Evolutionary conservation across 2,329 filamentous ascomycete species (phyloP), one percentile per base, ranked within the genome.

Genomic region (Coniochaeta sp.): DNA sequence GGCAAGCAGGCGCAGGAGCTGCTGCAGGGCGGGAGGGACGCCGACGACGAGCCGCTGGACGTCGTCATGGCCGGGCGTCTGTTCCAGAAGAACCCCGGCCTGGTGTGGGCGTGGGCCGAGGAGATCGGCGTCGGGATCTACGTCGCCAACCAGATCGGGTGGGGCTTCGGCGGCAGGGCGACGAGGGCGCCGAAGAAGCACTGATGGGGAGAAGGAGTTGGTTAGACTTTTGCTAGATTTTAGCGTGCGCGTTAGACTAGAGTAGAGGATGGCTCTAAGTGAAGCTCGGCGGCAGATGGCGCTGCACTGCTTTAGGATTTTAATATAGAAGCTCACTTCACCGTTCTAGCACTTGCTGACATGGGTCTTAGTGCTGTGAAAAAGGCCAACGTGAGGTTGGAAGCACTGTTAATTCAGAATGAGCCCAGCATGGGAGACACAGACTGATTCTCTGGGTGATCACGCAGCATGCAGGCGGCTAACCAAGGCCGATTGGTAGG

Each of bases 31-130:
- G 54, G 54, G 2, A 56, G 38, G 54, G 54, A n/a, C 17, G 54
- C 30, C 8, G 34, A 36, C 9, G 54, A 77, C 14, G 71, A 74
- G 7, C 73, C 74, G 0, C 64, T 85, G 0, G 84, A 87, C 66
- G 71, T 80, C 0, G 73, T 80, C 6, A 72, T 78, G 30, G 76
- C 76, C 0, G 83, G 81, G 0, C 75, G 84, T 1, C 72, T 75
- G 72, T 86, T 87, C 65, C 82, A 81, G 70, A 82, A 84, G 72
- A 82, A 85, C 63, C 83, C 84, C 0, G 80, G 80, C 0, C 65
- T 86, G 19, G 81, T 85, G 0, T 83, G 79, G 74, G 65, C 71
- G 2, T 85, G 78, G 74, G 83, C 82, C 1, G 79, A 84, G 57
- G 82, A 86, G 17, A 67, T 86, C 28, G 74, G 72, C 0, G 70